Conservation (phyloP, 192 early-diverging fungal genomes). For the Geosiphon pyriformis region DNA sequence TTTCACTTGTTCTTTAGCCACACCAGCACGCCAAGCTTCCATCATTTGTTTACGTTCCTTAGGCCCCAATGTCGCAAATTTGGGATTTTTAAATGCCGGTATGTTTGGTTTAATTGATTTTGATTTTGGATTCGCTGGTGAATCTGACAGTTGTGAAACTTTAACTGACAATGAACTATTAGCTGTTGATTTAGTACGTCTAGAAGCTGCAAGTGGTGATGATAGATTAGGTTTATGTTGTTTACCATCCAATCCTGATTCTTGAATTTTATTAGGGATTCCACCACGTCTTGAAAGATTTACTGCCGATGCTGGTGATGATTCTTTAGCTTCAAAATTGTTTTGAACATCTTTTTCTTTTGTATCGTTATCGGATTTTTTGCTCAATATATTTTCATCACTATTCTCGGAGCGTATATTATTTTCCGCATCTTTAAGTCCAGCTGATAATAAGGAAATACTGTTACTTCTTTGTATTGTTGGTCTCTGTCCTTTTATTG, state of each 20-base stretch:
- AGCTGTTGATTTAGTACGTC: not conserved
- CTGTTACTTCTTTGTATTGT: not conserved
- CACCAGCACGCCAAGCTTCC: conserved; percentile 39
- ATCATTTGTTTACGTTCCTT: conserved; percentile 35
- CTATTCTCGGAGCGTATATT: not conserved
- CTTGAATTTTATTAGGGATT: no score
- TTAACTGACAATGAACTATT: not conserved
- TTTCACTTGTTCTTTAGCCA: conserved; percentile 25
- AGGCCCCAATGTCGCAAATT: conserved; percentile 19
- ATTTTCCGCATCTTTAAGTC: not conserved
- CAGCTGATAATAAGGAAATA: conserved; percentile 3
- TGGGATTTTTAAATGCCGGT: conserved; percentile 25
- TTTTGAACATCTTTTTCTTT: not conserved
- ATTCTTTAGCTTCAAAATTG: not conserved
- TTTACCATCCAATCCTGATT: no score
- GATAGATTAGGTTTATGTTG: conserved; percentile 21
- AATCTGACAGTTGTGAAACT: conserved; percentile 15
- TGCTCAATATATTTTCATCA: not conserved
- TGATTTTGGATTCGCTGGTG: not conserved
- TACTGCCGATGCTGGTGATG: not conserved
- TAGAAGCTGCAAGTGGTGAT: conserved; percentile 10
- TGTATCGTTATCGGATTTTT: not conserved
- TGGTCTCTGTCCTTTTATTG: not conserved
- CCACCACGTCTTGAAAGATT: no score
- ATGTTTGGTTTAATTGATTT: not conserved